A percentile compares a stretch with the other conserved stretches of the same genome.
These are phyloP conservation scores for Solanum arcanum DNA, from an alignment of 257 asterid species.

Conservation along the genomic window DNA sequence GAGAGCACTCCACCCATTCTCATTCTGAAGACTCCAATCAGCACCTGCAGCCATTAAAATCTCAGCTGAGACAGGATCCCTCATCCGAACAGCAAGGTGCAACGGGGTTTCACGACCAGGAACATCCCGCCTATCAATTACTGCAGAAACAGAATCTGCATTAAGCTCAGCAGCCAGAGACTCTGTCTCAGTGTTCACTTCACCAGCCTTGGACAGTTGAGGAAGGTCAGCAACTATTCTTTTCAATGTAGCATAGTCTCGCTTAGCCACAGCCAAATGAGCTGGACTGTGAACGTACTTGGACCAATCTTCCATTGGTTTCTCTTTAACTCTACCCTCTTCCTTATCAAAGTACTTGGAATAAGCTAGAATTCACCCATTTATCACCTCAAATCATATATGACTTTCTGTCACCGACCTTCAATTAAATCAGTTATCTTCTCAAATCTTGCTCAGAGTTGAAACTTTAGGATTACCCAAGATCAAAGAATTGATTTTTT, in stretches of 20 bases:
- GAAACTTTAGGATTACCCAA: constrained; percentile 10
- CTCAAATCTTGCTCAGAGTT: not conserved
- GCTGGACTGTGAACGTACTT: constrained; percentile 78
- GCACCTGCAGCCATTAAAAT: constrained; percentile 98
- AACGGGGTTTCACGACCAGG: constrained; percentile 96
- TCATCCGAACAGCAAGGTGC: constrained; percentile 84
- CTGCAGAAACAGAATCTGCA: constrained; percentile 72
- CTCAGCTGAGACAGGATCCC: constrained; percentile 76
- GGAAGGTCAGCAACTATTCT: constrained; percentile 66
- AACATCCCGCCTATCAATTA: constrained; percentile 87
- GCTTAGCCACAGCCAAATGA: constrained; percentile 69
- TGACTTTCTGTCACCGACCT: not conserved
- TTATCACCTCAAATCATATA: not conserved
- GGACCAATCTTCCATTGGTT: constrained; percentile 72
- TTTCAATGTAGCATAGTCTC: constrained; percentile 55
- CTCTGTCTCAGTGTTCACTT: constrained; percentile 68
- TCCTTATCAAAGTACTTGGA: constrained; percentile 12
- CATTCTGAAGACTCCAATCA: constrained; percentile 99
- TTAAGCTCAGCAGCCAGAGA: constrained; percentile 76
- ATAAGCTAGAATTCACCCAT: constrained; percentile 15
- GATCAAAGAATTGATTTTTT: not conserved
- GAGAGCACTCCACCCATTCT: constrained; percentile 97
- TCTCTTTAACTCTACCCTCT: not conserved
- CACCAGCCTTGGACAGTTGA: constrained; percentile 78
- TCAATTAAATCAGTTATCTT: not conserved